Base-by-base conservation (phyloP, 2,329 filamentous ascomycete species). In the Trichoderma gracile region DNA sequence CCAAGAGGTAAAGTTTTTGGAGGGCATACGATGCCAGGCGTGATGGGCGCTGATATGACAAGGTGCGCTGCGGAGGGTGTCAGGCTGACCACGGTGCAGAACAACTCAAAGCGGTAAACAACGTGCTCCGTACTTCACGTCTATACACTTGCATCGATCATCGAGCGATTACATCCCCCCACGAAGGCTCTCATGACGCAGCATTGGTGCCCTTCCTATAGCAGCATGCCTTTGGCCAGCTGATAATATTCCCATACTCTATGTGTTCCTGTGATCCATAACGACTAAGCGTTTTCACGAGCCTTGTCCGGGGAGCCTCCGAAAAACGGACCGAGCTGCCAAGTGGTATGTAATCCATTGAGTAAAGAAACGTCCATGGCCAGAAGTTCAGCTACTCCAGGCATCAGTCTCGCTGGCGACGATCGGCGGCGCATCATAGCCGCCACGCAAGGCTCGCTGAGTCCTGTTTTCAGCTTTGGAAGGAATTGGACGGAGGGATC, bases 301-400 rank as follows among this genome's bases (percentile, higher is more conserved):
- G 15, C 27, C 25, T 53, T 25, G 17, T 40, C 6, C 14, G 25
- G 40, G 14, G 23, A 23, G 49, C 10, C 49, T 49, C 49, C 49
- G 21, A 25, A 38, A 47, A 58, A 54, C 25, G 58, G 58, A 62
- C 58, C 58, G 58, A 62, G 7, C 23, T 14, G 10, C 15, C 49
- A 38, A 9, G 49, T 46, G 49, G 58, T 62, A 62, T 62, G 58
- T 62, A 49, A 46, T 52, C 15, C 25, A 25, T 46, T 38, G n/a
- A 25, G 17, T 3, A 14, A 54, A 38, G n/a, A 46, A 25, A 46
- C 19, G 40, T 14, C 38, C 19, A 25, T 14, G n/a, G 19, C 15
- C 58, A 46, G 9, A 38, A 38, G 3, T 38, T 54, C 58, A 53
- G 43, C n/a, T 25, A 21, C 58, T 38, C 58, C 19, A 14, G 23